Conservation (phyloP, 1,284 basidiomycete genomes). For the Sparassis latifolia region DNA sequence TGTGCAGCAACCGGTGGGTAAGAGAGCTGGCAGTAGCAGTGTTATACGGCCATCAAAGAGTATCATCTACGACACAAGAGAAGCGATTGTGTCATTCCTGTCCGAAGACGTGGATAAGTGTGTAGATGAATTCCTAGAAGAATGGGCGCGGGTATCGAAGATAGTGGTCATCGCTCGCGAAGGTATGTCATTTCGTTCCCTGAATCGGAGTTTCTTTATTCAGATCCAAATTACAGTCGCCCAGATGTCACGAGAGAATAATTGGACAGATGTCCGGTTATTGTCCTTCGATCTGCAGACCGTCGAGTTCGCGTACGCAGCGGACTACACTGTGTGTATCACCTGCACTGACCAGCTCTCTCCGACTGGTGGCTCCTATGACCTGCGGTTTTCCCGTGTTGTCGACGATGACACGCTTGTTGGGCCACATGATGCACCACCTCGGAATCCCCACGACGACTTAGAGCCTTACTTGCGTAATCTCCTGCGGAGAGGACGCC, state of each 20-base stretch:
- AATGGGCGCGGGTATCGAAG: conserved; percentile 88
- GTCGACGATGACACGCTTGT: conserved; percentile 16
- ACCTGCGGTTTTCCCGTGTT: conserved; percentile 63
- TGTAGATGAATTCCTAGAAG: conserved; percentile 82
- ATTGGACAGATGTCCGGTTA: conserved; percentile 68
- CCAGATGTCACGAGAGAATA: conserved; percentile 66
- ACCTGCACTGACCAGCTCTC: conserved; percentile 69
- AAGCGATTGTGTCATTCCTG: conserved; percentile 81
- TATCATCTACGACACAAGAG: conserved; percentile 81
- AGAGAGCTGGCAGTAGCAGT: conserved; percentile 50
- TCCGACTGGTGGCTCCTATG: conserved; percentile 56
- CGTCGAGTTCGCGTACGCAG: conserved; percentile 79
- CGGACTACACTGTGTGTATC: conserved; percentile 66
- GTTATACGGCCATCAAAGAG: conserved; percentile 74
- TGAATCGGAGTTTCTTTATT: not conserved
- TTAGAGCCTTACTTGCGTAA: conserved; percentile 63
- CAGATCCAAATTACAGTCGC: conserved; percentile 48
- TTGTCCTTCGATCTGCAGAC: conserved; percentile 86
- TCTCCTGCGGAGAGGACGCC: conserved; percentile 55
- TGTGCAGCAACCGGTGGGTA: conserved; percentile 77
- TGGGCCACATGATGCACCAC: conserved; percentile 10
- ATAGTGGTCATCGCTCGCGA: conserved; percentile 90
- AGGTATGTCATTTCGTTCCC: conserved; percentile 36
- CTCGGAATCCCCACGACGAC: conserved; percentile 65
- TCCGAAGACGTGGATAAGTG: conserved; percentile 83